Conservation (phyloP, 768 basidiomycete species). For the Cystoderma amianthinum region DNA sequence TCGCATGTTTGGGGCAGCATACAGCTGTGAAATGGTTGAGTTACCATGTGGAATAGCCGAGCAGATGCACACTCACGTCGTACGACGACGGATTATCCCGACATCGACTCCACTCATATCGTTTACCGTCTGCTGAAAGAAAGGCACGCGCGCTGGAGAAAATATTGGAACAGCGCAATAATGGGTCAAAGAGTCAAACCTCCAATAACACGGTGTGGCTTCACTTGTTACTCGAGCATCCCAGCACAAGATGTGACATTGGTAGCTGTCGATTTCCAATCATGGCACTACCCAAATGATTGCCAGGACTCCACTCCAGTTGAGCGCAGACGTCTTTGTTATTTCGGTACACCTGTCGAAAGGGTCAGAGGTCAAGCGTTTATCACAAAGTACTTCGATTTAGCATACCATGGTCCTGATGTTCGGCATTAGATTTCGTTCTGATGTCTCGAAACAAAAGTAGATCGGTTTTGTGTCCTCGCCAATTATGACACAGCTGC, state of each 20-base stretch:
- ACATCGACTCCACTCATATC: slow-evolving; percentile 62
- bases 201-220: slow-evolving; percentile 9
- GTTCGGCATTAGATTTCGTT: slow-evolving; percentile 30
- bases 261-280: slow-evolving; percentile 48
- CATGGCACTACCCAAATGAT: slow-evolving; percentile 48
- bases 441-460: slow-evolving; percentile 60
- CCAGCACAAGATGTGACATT: slow-evolving; percentile 56
- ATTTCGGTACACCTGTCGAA: slow-evolving; percentile 34
- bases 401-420: slow-evolving; percentile 42
- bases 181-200: slow-evolving; percentile 7
- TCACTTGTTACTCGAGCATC: slow-evolving; percentile 46
- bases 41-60: slow-evolving; percentile 3
- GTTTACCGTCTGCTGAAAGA: slow-evolving; percentile 44
- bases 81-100: slow-evolving; percentile 43
- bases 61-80: slow-evolving; percentile 39
- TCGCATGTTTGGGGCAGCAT: slow-evolving; percentile 35
- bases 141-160: slow-evolving; percentile 52
- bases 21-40: slow-evolving; percentile 28
- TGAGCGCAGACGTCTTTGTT: slow-evolving; percentile 40
- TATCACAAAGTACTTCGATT: not conserved
- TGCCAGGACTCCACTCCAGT: slow-evolving; percentile 44
- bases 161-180: slow-evolving; percentile 6
- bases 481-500: slow-evolving; percentile 62
- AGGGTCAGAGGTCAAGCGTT: slow-evolving; percentile 1
- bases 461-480: slow-evolving; percentile 52